Percentiles rank a stretch among this genome's conserved stretches.
Evolutionary conservation across 129 eudicot genomes (phyloP).

Genomic region (Pseudognaphalium luteoalbum): DNA sequence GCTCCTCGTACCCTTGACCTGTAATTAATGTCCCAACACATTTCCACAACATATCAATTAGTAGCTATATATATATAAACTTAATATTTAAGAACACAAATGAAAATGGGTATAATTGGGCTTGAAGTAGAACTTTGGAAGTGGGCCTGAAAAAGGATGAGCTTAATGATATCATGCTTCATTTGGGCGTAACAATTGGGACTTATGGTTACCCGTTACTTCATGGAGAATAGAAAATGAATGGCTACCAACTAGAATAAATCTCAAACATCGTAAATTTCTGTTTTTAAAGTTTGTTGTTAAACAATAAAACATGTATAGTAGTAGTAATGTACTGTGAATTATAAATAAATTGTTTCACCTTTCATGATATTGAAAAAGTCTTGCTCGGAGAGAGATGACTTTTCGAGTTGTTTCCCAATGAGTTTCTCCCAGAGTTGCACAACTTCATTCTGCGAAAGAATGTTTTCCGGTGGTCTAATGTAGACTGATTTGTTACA

Average conservation of each 20-base stretch:
- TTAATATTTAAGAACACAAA: background rate
- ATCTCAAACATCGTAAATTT: too few species aligned
- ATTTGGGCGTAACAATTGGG: too few species aligned
- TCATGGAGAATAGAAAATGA: too few species aligned
- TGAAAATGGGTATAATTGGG: too few species aligned
- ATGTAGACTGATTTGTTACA: slow-evolving; percentile 48
- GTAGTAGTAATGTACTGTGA: background rate
- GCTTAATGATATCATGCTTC: too few species aligned
- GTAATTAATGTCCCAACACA: background rate
- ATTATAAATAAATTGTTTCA: background rate
- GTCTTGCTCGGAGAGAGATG: slow-evolving; percentile 34
- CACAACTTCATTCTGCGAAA: slow-evolving; percentile 44
- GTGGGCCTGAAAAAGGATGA: too few species aligned
- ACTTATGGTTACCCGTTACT: too few species aligned
- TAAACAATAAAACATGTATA: too few species aligned
- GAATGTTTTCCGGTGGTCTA: slow-evolving; percentile 47
- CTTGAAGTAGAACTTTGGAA: too few species aligned
- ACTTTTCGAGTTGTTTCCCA: slow-evolving; percentile 41
- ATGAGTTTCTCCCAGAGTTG: slow-evolving; percentile 52
- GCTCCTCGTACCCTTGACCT: slow-evolving; percentile 44
- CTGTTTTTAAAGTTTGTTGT: too few species aligned
- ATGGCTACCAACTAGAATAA: too few species aligned
- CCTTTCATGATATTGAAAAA: slow-evolving; percentile 51
- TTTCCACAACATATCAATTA: background rate
- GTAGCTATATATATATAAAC: too few species aligned